Evolutionary conservation across 1,284 basidiomycete species (phyloP).

Genomic region (Cronartium quercuum): DNA sequence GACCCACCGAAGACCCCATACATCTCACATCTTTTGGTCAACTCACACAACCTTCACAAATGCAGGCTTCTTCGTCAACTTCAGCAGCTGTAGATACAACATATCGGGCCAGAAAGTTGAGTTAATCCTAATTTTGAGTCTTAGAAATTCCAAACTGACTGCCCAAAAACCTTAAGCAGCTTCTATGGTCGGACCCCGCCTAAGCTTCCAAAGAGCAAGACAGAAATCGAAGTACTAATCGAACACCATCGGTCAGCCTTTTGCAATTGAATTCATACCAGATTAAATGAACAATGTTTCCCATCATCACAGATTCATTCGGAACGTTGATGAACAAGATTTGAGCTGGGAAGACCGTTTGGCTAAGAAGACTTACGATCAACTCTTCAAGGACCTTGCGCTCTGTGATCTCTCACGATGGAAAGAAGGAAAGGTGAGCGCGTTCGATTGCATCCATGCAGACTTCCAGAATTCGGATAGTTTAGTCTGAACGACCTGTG

Average conservation of each 20-base stretch:
- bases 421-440: conserved; percentile 38
- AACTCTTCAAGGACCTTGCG: conserved; percentile 37
- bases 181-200: conserved; percentile 34
- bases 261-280: background rate
- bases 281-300: background rate
- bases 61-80: background rate
- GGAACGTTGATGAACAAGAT: conserved; percentile 30
- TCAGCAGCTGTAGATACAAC: conserved; percentile 18
- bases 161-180: background rate
- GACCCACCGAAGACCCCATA: background rate
- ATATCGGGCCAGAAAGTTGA: conserved; percentile 26
- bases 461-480: background rate
- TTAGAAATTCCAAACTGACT: background rate
- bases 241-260: conserved; percentile 24
- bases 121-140: background rate
- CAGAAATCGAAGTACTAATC: conserved; percentile 33
- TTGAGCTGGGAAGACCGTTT: conserved; percentile 36
- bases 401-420: conserved; percentile 33
- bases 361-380: conserved; percentile 37
- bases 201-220: conserved; percentile 14
- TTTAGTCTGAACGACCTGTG: background rate
- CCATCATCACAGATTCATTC: conserved; percentile 17
- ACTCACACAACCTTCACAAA: background rate
- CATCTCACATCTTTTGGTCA: background rate
- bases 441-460: background rate